Conservation (phyloP, 2,329 filamentous ascomycete genomes). For the Didymellaceae sp. region DNA sequence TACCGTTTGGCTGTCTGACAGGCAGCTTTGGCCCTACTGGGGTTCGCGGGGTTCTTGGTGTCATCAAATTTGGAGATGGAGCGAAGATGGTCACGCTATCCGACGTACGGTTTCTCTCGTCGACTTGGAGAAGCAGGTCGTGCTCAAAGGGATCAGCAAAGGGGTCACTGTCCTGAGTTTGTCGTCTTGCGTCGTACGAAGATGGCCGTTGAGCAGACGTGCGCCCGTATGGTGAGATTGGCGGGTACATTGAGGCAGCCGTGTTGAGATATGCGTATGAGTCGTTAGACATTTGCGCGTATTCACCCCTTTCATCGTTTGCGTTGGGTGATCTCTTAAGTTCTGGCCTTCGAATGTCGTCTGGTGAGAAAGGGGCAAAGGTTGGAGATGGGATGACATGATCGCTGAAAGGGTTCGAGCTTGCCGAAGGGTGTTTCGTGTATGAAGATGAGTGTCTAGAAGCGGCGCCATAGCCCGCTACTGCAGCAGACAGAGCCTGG, state of each 20-base stretch:
- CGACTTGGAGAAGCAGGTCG: constrained; percentile 39
- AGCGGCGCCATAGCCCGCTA: constrained; percentile 18
- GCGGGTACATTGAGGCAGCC: constrained; percentile 26
- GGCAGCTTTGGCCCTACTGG: constrained; percentile 16
- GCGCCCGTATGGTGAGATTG: constrained; percentile 31
- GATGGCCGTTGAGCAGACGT: constrained; percentile 11
- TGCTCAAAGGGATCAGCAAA: constrained; percentile 38
- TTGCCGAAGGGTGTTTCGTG: constrained; percentile 5
- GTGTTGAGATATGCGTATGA: constrained; percentile 25
- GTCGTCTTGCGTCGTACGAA: constrained; percentile 1
- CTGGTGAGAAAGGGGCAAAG: constrained; percentile 25
- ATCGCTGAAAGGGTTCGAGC: constrained; percentile 23
- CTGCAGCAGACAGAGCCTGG: constrained; percentile 20
- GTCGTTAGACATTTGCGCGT: constrained; percentile 23
- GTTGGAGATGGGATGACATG: constrained; percentile 30
- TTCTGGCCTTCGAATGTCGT: constrained; percentile 21
- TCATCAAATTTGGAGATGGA: constrained; percentile 24
- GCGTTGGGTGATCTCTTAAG: constrained; percentile 5
- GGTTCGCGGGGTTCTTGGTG: constrained; percentile 29
- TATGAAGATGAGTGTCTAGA: constrained; percentile 12
- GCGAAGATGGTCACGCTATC: constrained; percentile 39
- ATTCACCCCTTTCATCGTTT: constrained; percentile 25
- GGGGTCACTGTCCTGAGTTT: constrained; percentile 24
- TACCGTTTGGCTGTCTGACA: constrained; percentile 10
- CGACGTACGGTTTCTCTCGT: constrained; percentile 35